Conservation (phyloP, 208 protist species). For the Crithidia sp. region DNA sequence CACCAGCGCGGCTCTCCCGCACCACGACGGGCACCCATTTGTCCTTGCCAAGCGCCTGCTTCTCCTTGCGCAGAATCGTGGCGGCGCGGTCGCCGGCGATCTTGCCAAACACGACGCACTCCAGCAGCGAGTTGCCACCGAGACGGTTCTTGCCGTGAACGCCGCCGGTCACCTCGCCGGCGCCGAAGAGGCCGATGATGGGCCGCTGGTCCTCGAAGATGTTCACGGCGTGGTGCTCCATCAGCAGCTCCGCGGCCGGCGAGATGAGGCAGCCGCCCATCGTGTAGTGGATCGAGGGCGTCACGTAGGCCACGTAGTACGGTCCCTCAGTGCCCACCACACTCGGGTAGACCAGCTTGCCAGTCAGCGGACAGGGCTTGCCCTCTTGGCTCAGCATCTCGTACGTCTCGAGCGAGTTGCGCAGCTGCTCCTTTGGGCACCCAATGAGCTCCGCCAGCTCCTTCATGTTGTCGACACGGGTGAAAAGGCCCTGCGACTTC, state of each 20-base stretch:
- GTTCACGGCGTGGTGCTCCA: slow-evolving; percentile 33
- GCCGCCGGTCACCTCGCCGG: slow-evolving; percentile 95
- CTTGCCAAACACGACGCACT: slow-evolving; percentile 95
- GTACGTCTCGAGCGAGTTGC: slow-evolving; percentile 56
- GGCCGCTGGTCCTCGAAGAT: slow-evolving; percentile 46
- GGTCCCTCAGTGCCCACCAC: slow-evolving; percentile 59
- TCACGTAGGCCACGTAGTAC: slow-evolving; percentile 90
- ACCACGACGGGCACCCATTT: slow-evolving; percentile 61
- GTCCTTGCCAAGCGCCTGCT: slow-evolving; percentile 34
- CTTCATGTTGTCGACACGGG: slow-evolving; percentile 42
- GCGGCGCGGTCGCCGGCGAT: slow-evolving; percentile 78
- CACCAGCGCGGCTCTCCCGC: slow-evolving; percentile 50
- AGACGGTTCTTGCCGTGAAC: slow-evolving; percentile 95
- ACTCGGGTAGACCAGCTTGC: slow-evolving; percentile 77
- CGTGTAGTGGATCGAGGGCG: slow-evolving; percentile 96
- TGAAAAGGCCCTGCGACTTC: slow-evolving; percentile 72
- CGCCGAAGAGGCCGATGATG: slow-evolving; percentile 91
- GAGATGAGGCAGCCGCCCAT: slow-evolving; percentile 96
- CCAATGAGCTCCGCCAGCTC: slow-evolving; percentile 69
- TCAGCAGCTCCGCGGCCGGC: slow-evolving; percentile 74
- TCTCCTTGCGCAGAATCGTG: slow-evolving; percentile 60
- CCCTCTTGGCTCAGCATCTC: slow-evolving; percentile 38
- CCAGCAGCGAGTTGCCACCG: slow-evolving; percentile 94
- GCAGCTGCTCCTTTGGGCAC: slow-evolving; percentile 41
- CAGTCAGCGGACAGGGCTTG: slow-evolving; percentile 44